Conservation (phyloP, 2,329 filamentous ascomycete species). For the Incumbomyces lentus region DNA sequence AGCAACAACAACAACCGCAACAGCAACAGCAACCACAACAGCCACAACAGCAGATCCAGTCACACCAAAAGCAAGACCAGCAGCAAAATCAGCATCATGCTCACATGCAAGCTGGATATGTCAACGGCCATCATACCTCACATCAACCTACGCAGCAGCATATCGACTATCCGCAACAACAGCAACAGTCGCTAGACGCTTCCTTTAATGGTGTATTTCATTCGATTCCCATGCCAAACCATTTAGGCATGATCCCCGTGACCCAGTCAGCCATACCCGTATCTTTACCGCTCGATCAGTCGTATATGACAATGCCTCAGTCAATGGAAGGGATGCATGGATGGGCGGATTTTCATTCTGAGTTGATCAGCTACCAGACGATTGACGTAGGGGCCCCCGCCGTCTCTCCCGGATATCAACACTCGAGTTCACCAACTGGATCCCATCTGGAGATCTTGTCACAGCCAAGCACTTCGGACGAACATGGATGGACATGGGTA, state of each 20-base stretch:
- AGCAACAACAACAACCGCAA: neutral
- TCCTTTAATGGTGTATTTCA: constrained; percentile 45
- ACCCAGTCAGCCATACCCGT: constrained; percentile 53
- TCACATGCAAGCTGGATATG: neutral
- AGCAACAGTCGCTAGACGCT: constrained; percentile 3
- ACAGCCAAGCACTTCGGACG: constrained; percentile 65
- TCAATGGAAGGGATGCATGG: constrained; percentile 57
- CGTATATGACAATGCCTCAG: constrained; percentile 46
- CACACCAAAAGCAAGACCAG: neutral
- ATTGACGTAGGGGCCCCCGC: constrained; percentile 37
- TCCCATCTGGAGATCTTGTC: constrained; percentile 81
- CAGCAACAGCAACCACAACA: neutral
- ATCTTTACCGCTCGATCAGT: constrained; percentile 50
- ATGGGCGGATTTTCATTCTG: constrained; percentile 70
- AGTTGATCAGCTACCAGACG: constrained; percentile 48
- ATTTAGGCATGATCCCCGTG: constrained; percentile 47
- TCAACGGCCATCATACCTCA: neutral
- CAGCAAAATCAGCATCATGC: constrained; percentile 1
- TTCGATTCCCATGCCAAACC: constrained; percentile 32
- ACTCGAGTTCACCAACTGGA: constrained; percentile 59
- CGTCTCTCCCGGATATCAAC: constrained; percentile 33
- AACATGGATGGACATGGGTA: constrained; percentile 78
- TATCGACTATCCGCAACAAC: constrained; percentile 12
- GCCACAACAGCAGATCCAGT: constrained; percentile 7
- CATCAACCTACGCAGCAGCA: constrained; percentile 12